Base-by-base conservation (phyloP, 805 yeast species). In the Scheffersomyces amazonensis region DNA sequence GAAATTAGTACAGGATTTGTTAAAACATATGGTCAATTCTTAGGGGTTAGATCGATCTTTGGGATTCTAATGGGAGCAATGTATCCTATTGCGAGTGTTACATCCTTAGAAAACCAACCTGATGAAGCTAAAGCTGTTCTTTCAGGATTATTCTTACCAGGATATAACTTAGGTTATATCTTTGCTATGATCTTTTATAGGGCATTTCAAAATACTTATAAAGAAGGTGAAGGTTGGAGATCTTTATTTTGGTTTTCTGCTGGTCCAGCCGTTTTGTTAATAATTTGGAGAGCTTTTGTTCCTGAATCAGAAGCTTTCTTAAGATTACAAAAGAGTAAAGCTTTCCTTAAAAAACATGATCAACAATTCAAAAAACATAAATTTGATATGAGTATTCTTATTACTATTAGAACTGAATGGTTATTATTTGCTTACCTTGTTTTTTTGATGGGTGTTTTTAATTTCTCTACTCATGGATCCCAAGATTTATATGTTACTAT, bases 71-170 rank as follows among this genome's bases (percentile, higher is more conserved):
- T 78, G 69, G 83, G 82, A 35, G 80, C 80, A 42, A 63, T 76
- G 32, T 78, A 64, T 48, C 80, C 81, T 40, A 70, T 73, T 40
- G 76, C 79, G 24, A 67, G 78, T 16, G 75, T 78, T 18, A 71
- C 76, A 15, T 73, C 80, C 13, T 49, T 77, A 28, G 81, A 76
- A 44, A 80, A 74, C 54, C 66, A 76, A 47, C 81, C 82, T 10
- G 50, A 55, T 19, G 66, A 58, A 24, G 76, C 83, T 23, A 66
- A 77, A 59, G 83, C 86, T 32, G 67, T 80, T 40, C 59, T 81
- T 34, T 74, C 81, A 24, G 87, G 87, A 34, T 58, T 85, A 30
- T 76, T 87, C 54, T 95, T 87, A 60, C 84, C 86, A 56, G 95
- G 95, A 43, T 87, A 82, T 48, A 82, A 85, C 1, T 71, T 82